A percentile compares a stretch with the other conserved stretches of the same genome.
These are phyloP conservation scores for Trichoderma polysporum DNA, from an alignment of 2,329 filamentous ascomycete genomes.

Conservation along the genomic window DNA sequence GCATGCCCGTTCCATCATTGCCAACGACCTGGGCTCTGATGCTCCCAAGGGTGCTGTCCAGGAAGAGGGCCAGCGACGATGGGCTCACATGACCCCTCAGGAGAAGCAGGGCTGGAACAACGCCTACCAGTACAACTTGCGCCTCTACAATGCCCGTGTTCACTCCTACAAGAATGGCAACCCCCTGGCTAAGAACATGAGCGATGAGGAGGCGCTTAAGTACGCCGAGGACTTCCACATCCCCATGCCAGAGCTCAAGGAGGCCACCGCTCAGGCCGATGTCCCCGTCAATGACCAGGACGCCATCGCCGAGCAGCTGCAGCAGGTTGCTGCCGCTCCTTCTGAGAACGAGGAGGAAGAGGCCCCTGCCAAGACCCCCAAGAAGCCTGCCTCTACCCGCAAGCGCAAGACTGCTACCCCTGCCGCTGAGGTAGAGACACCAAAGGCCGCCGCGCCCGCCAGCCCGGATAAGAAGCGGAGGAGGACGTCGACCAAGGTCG, in stretches of 20 bases:
- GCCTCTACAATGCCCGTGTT: constrained; percentile 64
- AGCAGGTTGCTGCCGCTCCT: constrained; percentile 41
- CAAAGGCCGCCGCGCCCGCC: constrained; percentile 44
- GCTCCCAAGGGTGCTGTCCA: constrained; percentile 84
- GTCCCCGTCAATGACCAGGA: constrained; percentile 48
- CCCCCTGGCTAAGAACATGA: constrained; percentile 58
- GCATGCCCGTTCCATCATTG: constrained; percentile 79
- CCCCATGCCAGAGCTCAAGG: constrained; percentile 51
- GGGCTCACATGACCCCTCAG: constrained; percentile 71
- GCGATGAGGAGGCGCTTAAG: constrained; percentile 57
- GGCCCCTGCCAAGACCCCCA: constrained; percentile 56
- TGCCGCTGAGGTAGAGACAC: constrained; percentile 40
- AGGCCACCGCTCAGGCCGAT: constrained; percentile 36
- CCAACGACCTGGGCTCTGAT: constrained; percentile 70
- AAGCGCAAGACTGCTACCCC: constrained; percentile 59
- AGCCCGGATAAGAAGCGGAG: constrained; percentile 66
- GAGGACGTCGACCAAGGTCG: constrained; percentile 54
- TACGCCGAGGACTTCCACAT: constrained; percentile 62
- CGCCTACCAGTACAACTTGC: constrained; percentile 66
- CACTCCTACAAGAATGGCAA: constrained; percentile 65
- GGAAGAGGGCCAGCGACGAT: constrained; percentile 81
- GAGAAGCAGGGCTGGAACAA: constrained; percentile 73
- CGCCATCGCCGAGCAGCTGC: constrained; percentile 59
- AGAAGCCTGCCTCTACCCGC: constrained; percentile 51
- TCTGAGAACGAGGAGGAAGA: constrained; percentile 45